Conservation (phyloP, 306 rosid genomes). For the Senna tora region DNA sequence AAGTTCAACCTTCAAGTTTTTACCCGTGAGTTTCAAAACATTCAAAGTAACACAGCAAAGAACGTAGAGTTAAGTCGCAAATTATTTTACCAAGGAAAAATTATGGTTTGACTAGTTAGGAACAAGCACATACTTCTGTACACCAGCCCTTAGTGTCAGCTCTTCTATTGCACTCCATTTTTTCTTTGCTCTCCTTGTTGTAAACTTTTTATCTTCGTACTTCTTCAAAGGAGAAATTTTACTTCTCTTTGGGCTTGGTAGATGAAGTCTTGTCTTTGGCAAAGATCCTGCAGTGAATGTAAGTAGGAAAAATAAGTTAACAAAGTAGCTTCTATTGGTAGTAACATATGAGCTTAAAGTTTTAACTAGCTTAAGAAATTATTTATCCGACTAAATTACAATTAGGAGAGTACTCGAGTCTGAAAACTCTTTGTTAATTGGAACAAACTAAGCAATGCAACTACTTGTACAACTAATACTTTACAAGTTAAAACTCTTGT, state of each 20-base stretch:
- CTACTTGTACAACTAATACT: no score
- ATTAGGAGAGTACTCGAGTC: background rate
- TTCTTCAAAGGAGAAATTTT: slow-evolving; percentile 54
- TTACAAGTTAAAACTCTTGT: no score
- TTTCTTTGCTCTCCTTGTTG: slow-evolving; percentile 54
- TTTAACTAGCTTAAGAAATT: background rate
- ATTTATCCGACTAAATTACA: background rate
- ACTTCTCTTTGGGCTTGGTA: slow-evolving; percentile 52
- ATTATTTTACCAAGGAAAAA: background rate
- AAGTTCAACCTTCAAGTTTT: background rate
- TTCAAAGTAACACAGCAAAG: background rate
- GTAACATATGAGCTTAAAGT: background rate
- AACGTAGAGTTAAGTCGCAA: background rate
- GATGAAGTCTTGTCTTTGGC: slow-evolving; percentile 23
- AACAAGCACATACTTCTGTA: slow-evolving; percentile 51
- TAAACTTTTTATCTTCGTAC: slow-evolving; percentile 28
- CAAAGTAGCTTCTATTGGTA: background rate
- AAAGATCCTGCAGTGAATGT: background rate
- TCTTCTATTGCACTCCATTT: slow-evolving; percentile 68
- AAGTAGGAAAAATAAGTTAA: background rate
- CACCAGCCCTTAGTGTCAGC: slow-evolving; percentile 51
- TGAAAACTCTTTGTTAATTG: background rate
- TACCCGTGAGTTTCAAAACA: background rate
- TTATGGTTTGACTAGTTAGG: background rate
- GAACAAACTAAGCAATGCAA: no score